These are phyloP conservation scores for Croton setiger DNA, from an alignment of 441 rosid genomes.

Conservation along the genomic window DNA sequence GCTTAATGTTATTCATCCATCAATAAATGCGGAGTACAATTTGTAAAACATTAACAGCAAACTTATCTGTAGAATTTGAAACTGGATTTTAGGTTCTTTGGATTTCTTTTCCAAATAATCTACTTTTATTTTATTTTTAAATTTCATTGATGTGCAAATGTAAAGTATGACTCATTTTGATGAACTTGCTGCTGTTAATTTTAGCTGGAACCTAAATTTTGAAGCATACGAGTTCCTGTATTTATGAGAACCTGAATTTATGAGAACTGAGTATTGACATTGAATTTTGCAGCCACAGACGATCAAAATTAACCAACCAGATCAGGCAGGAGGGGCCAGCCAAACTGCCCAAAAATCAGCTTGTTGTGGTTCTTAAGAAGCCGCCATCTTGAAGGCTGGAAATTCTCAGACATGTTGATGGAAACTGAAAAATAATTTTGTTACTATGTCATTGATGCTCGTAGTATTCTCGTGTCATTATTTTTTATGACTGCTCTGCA, in stretches of 20 bases:
- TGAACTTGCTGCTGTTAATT: neutral
- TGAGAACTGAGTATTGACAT: neutral
- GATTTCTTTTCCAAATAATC: too few species aligned
- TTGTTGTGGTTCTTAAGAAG: conserved; percentile 63
- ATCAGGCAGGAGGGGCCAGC: conserved; percentile 51
- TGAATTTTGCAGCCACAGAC: conserved; percentile 64
- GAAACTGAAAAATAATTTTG: conserved; percentile 35
- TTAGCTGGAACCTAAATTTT: neutral
- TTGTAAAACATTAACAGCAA: neutral
- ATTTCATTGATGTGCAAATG: neutral
- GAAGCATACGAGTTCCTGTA: too few species aligned
- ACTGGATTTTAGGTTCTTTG: neutral
- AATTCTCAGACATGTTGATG: conserved; percentile 30
- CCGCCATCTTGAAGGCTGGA: conserved; percentile 16
- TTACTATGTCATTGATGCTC: conserved; percentile 31
- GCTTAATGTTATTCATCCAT: neutral
- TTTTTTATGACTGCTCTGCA: conserved; percentile 26
- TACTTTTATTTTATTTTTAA: neutral
- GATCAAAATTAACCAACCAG: conserved; percentile 80
- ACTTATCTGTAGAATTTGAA: neutral
- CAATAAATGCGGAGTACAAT: neutral
- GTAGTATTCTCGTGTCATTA: conserved; percentile 42
- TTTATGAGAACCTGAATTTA: too few species aligned
- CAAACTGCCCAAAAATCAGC: conserved; percentile 70
- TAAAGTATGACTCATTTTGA: neutral